These are phyloP conservation scores for Diaporthe vaccinii DNA, from an alignment of 2,329 filamentous ascomycete genomes.

Conservation along the genomic window DNA sequence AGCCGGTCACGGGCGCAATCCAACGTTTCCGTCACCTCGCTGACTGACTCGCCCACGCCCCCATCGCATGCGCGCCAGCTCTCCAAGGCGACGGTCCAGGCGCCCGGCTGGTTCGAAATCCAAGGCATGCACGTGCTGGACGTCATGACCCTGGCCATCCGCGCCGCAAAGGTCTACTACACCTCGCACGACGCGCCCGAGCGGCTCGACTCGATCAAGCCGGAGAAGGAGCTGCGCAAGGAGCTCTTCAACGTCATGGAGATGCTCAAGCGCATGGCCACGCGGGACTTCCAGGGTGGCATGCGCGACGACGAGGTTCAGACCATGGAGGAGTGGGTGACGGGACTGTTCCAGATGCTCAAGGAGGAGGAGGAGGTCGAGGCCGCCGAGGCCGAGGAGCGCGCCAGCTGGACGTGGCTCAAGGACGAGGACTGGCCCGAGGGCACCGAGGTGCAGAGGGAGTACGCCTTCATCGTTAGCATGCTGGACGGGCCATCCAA, in stretches of 20 bases:
- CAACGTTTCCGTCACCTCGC: slow-evolving; percentile 39
- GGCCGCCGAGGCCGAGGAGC: slow-evolving; percentile 76
- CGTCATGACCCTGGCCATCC: slow-evolving; percentile 93
- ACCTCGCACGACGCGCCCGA: slow-evolving; percentile 91
- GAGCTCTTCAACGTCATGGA: slow-evolving; percentile 91
- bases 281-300: slow-evolving; percentile 86
- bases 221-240: slow-evolving; percentile 85
- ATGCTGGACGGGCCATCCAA: slow-evolving; percentile 60
- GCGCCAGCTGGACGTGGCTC: slow-evolving; percentile 85
- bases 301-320: slow-evolving; percentile 82
- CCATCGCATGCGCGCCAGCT: slow-evolving; percentile 41
- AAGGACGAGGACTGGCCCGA: slow-evolving; percentile 80
- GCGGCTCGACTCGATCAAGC: slow-evolving; percentile 86
- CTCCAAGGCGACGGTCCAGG: slow-evolving; percentile 49
- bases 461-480: slow-evolving; percentile 84
- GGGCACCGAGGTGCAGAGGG: slow-evolving; percentile 76
- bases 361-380: slow-evolving; percentile 83
- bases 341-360: slow-evolving; percentile 82
- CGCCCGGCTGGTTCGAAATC: slow-evolving; percentile 83
- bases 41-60: slow-evolving; percentile 40
- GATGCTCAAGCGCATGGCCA: slow-evolving; percentile 90
- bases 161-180: slow-evolving; percentile 96
- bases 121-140: slow-evolving; percentile 94
- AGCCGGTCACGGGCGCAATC: slow-evolving; percentile 45
- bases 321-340: slow-evolving; percentile 84